phyloP scores from a whole-genome alignment of 352 stramenopile species.

The Globisporangium perplexum region DNA sequence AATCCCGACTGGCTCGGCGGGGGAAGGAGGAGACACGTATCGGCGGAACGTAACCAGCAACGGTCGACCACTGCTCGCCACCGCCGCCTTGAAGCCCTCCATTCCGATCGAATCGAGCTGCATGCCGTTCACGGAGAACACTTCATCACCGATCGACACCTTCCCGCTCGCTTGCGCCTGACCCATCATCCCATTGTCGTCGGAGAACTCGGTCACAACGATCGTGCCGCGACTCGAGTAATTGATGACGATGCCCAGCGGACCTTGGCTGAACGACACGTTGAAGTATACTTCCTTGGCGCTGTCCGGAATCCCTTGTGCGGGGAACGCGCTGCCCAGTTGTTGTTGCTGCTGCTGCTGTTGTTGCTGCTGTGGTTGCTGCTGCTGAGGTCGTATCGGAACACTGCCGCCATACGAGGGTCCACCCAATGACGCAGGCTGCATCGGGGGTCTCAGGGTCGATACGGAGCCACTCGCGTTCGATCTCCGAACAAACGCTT shows the following conservation, averaged over 20 bases:
- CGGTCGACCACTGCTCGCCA: constrained; percentile 54
- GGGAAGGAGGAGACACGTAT: constrained; percentile 4
- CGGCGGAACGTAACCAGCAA: constrained; percentile 70
- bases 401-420: constrained; percentile 3
- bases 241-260: constrained; percentile 81
- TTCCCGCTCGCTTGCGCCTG: constrained; percentile 72
- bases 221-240: constrained; percentile 68
- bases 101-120: constrained; percentile 65
- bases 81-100: constrained; percentile 72
- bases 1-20: constrained; percentile 5
- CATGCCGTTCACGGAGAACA: constrained; percentile 72
- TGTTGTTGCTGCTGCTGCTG: background rate
- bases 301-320: constrained; percentile 2
- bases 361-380: background rate
- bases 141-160: constrained; percentile 64
- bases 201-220: constrained; percentile 78
- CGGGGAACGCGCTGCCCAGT: background rate
- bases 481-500: constrained; percentile 25
- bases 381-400: background rate
- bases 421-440: background rate
- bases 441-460: constrained; percentile 6
- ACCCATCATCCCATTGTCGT: constrained; percentile 56
- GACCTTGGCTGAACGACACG: constrained; percentile 64
- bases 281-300: constrained; percentile 35
- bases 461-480: constrained; percentile 5